Evolutionary conservation across 23 red algal species (phyloP).

Genomic region (Gracilaria vermiculophylla): DNA sequence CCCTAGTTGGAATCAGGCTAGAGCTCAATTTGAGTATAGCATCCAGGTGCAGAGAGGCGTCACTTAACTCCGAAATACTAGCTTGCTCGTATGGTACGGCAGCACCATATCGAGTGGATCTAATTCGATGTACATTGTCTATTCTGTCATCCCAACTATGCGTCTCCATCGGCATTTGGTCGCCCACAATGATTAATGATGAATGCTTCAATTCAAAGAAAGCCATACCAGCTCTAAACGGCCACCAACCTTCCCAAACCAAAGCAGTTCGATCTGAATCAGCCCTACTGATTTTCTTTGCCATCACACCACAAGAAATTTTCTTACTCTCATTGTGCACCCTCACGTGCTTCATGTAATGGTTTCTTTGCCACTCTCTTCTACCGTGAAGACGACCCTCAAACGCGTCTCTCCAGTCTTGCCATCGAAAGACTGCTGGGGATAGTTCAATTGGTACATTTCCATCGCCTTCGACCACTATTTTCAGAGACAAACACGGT

Average conservation of each 20-base stretch:
- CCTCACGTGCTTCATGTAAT: constrained; percentile 40
- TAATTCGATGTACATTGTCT: background rate
- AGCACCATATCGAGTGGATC: background rate
- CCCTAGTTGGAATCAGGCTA: background rate
- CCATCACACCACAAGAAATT: constrained; percentile 10
- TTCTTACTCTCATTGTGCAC: background rate
- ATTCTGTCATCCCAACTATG: background rate
- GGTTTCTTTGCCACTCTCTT: constrained; percentile 39
- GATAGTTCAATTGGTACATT: background rate
- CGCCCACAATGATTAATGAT: constrained; percentile 50
- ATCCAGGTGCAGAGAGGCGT: constrained; percentile 42
- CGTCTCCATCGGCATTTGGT: constrained; percentile 14
- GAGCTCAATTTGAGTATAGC: constrained; percentile 32
- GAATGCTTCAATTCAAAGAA: constrained; percentile 61
- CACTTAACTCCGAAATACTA: constrained; percentile 19
- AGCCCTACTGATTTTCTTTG: background rate
- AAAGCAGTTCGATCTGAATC: background rate
- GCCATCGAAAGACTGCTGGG: constrained; percentile 12
- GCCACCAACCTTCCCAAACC: constrained; percentile 53
- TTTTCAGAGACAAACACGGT: background rate
- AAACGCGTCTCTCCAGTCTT: constrained; percentile 60
- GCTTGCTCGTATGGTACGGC: constrained; percentile 22
- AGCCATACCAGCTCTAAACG: constrained; percentile 46
- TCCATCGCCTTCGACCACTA: constrained; percentile 5
- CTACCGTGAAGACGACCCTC: constrained; percentile 39